phyloP scores from a whole-genome alignment of 2,329 filamentous ascomycete species.

The Curvularia verruculosa region DNA sequence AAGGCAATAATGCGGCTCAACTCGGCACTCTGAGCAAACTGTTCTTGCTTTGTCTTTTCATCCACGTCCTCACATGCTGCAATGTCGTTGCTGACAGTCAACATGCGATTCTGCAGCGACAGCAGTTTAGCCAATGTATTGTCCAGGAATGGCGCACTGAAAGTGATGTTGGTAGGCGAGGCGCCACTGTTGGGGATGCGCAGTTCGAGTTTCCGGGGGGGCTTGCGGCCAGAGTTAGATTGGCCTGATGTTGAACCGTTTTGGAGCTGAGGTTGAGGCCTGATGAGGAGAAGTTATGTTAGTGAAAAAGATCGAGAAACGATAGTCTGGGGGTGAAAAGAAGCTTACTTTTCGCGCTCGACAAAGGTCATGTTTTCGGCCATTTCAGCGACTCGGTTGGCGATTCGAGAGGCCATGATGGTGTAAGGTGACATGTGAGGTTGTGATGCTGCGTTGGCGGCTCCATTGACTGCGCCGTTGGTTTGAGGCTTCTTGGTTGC shows the following conservation, averaged over 20 bases:
- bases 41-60: conserved; percentile 57
- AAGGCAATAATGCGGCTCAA: conserved; percentile 57
- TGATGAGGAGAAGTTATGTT: conserved; percentile 14
- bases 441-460: conserved; percentile 33
- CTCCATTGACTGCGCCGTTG: conserved; percentile 37
- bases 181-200: conserved; percentile 48
- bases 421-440: conserved; percentile 54
- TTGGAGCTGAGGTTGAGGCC: conserved; percentile 32
- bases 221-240: conserved; percentile 45
- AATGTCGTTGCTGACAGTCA: conserved; percentile 56
- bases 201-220: conserved; percentile 59
- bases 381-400: conserved; percentile 60
- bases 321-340: not conserved
- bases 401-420: conserved; percentile 58
- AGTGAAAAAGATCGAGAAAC: conserved; percentile 6
- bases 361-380: conserved; percentile 60
- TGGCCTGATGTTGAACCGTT: conserved; percentile 25
- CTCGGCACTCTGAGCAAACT: conserved; percentile 58
- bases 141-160: conserved; percentile 60
- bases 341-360: conserved; percentile 50
- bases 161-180: conserved; percentile 52
- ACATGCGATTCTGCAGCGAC: conserved; percentile 57
- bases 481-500: conserved; percentile 28
- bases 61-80: conserved; percentile 53
- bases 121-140: conserved; percentile 60